A percentile compares a stretch with the other conserved stretches of the same genome.
Conservation (phyloP, 345 rosid species). For the Schrenkiella parvula region DNA sequence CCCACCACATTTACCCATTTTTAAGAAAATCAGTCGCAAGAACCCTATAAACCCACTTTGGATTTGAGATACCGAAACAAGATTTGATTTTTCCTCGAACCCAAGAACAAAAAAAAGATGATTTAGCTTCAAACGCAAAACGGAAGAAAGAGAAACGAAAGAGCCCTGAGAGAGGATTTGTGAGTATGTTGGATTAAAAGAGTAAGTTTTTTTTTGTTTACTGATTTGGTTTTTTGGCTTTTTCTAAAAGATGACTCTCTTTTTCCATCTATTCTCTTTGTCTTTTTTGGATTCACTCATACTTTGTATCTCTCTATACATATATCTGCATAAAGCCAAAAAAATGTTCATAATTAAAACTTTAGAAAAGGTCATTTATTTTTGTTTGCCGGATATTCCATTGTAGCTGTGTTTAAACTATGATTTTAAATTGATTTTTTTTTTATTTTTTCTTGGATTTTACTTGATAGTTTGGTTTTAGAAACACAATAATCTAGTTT, state of each 20-base stretch:
- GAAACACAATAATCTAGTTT: not conserved
- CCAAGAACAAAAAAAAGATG: not conserved
- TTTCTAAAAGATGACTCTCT: constrained; percentile 28
- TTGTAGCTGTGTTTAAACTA: not conserved
- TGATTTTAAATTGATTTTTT: not conserved
- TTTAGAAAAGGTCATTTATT: not conserved
- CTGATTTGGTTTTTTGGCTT: constrained; percentile 21
- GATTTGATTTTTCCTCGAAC: not conserved
- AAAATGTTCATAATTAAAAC: not conserved
- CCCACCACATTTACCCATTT: constrained; percentile 66
- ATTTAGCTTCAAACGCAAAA: not conserved
- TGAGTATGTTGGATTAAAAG: constrained; percentile 20
- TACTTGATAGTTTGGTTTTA: not conserved
- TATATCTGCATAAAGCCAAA: constrained; percentile 6
- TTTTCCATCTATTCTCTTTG: constrained; percentile 36
- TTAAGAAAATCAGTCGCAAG: not conserved
- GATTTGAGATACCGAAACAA: not conserved
- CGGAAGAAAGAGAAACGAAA: constrained; percentile 2
- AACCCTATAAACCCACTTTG: not conserved
- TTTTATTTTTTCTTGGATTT: not conserved
- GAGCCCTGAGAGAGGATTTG: constrained; percentile 22
- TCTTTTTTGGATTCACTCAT: constrained; percentile 32
- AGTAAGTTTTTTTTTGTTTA: constrained; percentile 14
- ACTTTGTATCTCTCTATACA: constrained; percentile 5
- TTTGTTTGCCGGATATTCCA: constrained; percentile 10